Percentiles rank a stretch among this genome's conserved stretches.
These are phyloP conservation scores for Aureobasidium lini DNA, from an alignment of 2,329 filamentous ascomycete genomes.

Conservation along the genomic window DNA sequence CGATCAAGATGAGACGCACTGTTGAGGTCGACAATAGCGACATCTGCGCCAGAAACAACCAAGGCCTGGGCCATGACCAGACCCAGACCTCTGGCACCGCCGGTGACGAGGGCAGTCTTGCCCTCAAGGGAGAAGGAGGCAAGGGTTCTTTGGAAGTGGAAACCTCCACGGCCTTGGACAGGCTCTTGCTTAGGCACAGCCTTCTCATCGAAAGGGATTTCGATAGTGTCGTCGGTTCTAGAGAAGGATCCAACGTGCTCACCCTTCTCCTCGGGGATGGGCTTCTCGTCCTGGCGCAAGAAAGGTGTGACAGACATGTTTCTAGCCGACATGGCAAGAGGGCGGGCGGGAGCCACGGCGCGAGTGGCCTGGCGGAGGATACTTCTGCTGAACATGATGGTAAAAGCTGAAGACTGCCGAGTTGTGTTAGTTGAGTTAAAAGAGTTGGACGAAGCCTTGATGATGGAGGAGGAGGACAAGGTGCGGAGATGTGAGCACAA, in stretches of 20 bases:
- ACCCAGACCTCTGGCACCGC: slow-evolving; percentile 80
- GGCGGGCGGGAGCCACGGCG: slow-evolving; percentile 19
- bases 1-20: slow-evolving; percentile 45
- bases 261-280: slow-evolving; percentile 19
- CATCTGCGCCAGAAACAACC: slow-evolving; percentile 77
- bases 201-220: slow-evolving; percentile 71
- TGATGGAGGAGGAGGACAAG: background rate
- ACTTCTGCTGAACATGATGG: slow-evolving; percentile 26
- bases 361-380: slow-evolving; percentile 27
- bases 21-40: slow-evolving; percentile 92
- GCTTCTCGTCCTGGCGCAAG: slow-evolving; percentile 18
- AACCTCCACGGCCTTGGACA: slow-evolving; percentile 67
- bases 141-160: slow-evolving; percentile 78
- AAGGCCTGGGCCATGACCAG: slow-evolving; percentile 90
- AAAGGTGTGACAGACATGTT: slow-evolving; percentile 3
- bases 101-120: slow-evolving; percentile 77
- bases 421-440: background rate
- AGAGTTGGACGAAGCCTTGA: too few relatives aligned
- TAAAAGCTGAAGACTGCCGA: background rate
- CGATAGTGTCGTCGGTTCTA: slow-evolving; percentile 70
- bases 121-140: slow-evolving; percentile 80
- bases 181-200: slow-evolving; percentile 65
- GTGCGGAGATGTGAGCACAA: background rate
- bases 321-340: slow-evolving; percentile 9
- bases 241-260: slow-evolving; percentile 61